Percentiles rank a stretch among this genome's conserved stretches.
Conservation (phyloP, 2,329 filamentous ascomycete species). For the Hymenoscyphus albidus region DNA sequence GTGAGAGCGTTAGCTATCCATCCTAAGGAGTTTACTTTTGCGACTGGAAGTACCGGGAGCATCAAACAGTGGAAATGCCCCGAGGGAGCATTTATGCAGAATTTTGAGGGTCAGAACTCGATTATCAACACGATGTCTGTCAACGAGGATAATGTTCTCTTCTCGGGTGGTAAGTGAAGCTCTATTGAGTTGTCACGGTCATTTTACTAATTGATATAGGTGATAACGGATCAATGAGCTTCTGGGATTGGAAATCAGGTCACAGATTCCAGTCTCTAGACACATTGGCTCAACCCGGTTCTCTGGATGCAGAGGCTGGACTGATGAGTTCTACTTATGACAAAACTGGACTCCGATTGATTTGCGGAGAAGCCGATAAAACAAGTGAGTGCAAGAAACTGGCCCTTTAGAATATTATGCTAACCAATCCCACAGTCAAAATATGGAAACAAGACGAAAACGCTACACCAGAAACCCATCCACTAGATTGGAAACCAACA, state of each 20-base stretch:
- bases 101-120: constrained; percentile 93
- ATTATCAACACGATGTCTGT: constrained; percentile 93
- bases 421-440: constrained; percentile 57
- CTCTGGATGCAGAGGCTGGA: constrained; percentile 87
- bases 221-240: constrained; percentile 93
- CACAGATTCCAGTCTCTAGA: constrained; percentile 87
- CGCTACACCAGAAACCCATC: constrained; percentile 87
- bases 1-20: constrained; percentile 81
- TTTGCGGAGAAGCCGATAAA: constrained; percentile 95
- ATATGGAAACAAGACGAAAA: constrained; percentile 93
- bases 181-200: not conserved
- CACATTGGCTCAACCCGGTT: constrained; percentile 89
- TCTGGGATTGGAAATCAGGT: constrained; percentile 99
- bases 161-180: constrained; percentile 63
- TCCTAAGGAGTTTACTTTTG: constrained; percentile 93
- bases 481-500: constrained; percentile 85
- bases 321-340: constrained; percentile 95
- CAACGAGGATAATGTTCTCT: constrained; percentile 92
- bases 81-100: constrained; percentile 97
- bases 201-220: constrained; percentile 32
- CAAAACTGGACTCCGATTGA: constrained; percentile 78
- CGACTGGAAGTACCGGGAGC: constrained; percentile 81
- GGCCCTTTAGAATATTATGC: constrained; percentile 29
- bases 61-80: constrained; percentile 99
- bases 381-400: constrained; percentile 55